Base-by-base conservation (phyloP, 495 filamentous ascomycete species). In the Penicillium parvum region DNA sequence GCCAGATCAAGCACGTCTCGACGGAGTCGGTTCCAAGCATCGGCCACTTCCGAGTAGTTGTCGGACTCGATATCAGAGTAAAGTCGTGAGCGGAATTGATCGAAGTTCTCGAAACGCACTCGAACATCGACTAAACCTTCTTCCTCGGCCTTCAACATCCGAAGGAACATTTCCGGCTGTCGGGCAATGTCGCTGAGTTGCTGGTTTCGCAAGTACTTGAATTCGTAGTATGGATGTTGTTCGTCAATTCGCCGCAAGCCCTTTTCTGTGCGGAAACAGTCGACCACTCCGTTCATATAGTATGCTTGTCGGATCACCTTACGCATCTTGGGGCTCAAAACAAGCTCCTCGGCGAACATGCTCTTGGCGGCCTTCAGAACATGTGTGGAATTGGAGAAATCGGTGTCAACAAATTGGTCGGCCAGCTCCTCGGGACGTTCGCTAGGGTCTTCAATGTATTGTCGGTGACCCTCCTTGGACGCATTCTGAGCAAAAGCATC, bases 141-240 rank as follows among this genome's bases (percentile, higher is more conserved):
- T 52, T 88, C 83, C 64, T 98, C 92, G 3, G 92, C 92, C 59
- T 88, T 92, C 57, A 97, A 80, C 92, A 98, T 98, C 60, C 87
- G 85, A 11, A 98, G 68, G 55, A 87, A 97, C 33, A 94, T 75
- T 50, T 95, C 91, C 7, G 92, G 92, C 12, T 83, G 81, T 15
- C 75, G 77, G 5, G 88, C 86, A 47, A 97, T 80, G 45, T 92
- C 84, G 23, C 68, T 70, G 39, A 96, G 78, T 32, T 82, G 84
- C 58, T 95, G 89, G 52, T 92, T 86, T 26, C 86, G 78, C 12
- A 97, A 81, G 47, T 98, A 98, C 55, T 98, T 98, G 69, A 98
- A 90, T 61, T 96, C 92, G 61, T 96, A 96, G 63, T 92, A 97
- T 0, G 87, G 89, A 57, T 96, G 88, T 23, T 95, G 81, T 36